These are phyloP conservation scores for Scheffersomyces stambukii DNA, from an alignment of 1,139 yeast genomes.

Conservation along the genomic window DNA sequence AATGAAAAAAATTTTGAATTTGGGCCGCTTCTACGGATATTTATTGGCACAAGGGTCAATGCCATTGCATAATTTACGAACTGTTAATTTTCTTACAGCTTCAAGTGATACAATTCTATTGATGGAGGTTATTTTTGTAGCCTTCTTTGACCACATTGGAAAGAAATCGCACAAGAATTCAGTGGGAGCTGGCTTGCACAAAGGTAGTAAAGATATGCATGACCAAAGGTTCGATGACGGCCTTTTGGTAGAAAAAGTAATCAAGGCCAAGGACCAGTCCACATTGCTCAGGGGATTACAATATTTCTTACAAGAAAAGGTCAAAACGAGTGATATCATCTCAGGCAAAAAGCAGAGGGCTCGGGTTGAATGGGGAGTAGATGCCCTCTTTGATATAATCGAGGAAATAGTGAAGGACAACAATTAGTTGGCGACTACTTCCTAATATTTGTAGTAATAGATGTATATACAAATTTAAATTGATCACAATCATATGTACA, in stretches of 20 bases:
- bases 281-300: constrained; percentile 68
- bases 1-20: constrained; percentile 58
- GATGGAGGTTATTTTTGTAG: constrained; percentile 67
- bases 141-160: constrained; percentile 62
- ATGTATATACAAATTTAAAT: constrained; percentile 1
- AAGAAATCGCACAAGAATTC: constrained; percentile 57
- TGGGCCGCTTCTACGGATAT: constrained; percentile 77
- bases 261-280: constrained; percentile 61
- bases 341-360: constrained; percentile 55
- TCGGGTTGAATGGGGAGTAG: constrained; percentile 71
- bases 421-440: constrained; percentile 1
- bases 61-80: constrained; percentile 68
- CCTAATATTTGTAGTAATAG: background rate
- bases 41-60: constrained; percentile 70
- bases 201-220: constrained; percentile 24
- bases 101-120: constrained; percentile 63
- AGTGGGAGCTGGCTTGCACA: constrained; percentile 41
- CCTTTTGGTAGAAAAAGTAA: constrained; percentile 48
- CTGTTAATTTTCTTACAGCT: constrained; percentile 72
- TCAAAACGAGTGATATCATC: constrained; percentile 49
- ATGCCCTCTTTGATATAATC: constrained; percentile 49
- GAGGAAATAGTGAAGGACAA: constrained; percentile 38
- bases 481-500: constrained; percentile 2
- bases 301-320: constrained; percentile 57
- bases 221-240: constrained; percentile 51